A percentile compares a stretch with the other conserved stretches of the same genome.
Conservation (phyloP, 164 flowering plant species). For the Vitis labrusca region DNA sequence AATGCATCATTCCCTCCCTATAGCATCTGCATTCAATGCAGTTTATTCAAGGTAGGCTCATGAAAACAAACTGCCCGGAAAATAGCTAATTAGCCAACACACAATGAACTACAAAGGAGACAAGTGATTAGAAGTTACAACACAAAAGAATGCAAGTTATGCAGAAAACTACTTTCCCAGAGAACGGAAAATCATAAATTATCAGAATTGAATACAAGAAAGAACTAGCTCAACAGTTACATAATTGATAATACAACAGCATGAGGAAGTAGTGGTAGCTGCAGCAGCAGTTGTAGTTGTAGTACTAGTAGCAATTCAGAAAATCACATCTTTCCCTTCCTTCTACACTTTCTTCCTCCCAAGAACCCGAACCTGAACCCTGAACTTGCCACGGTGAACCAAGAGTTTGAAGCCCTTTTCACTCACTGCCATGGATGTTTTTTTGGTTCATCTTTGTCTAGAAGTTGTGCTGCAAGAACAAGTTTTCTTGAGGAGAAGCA, state of each 20-base stretch:
- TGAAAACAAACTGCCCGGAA: too few species aligned
- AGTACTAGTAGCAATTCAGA: conserved; percentile 1
- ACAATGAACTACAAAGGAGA: too few species aligned
- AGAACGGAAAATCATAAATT: background rate
- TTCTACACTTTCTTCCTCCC: conserved; percentile 6
- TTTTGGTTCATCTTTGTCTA: conserved; percentile 12
- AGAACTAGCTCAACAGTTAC: conserved; percentile 4
- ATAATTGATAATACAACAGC: background rate
- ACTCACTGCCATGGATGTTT: too few species aligned
- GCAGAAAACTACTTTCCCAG: too few species aligned
- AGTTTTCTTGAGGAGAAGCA: conserved; percentile 79
- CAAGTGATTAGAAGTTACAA: too few species aligned
- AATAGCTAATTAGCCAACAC: too few species aligned
- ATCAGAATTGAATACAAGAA: conserved; percentile 5
- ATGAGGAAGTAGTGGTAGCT: background rate
- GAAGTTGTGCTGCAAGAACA: conserved; percentile 93
- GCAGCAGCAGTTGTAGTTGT: background rate
- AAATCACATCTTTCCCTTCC: conserved; percentile 12
- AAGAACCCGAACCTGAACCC: background rate
- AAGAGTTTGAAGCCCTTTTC: background rate
- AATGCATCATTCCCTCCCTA: too few species aligned
- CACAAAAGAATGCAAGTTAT: too few species aligned
- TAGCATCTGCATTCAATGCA: too few species aligned
- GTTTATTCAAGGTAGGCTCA: too few species aligned
- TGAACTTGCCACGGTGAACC: too few species aligned